Percentiles rank a stretch among this genome's conserved stretches.
These are phyloP conservation scores for Trichoderma polysporum DNA, from an alignment of 2,329 filamentous ascomycete species.

Conservation along the genomic window DNA sequence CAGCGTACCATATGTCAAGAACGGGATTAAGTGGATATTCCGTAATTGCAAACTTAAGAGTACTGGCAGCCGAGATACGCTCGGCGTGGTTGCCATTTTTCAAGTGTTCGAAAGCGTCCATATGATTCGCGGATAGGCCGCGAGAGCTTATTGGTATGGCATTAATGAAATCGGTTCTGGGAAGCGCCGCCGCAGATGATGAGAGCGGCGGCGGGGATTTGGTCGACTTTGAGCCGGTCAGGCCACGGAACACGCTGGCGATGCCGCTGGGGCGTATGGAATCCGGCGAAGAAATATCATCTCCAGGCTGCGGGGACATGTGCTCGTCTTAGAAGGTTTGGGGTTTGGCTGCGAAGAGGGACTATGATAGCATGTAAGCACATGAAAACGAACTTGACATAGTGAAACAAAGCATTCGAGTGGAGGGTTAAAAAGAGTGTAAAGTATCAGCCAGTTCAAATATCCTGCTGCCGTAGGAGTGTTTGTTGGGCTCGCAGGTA, in stretches of 20 bases:
- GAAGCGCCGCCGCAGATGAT: constrained; percentile 38
- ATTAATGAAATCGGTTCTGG: constrained; percentile 48
- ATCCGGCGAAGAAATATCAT: constrained; percentile 56
- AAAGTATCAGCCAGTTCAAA: not conserved
- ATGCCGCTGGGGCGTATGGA: constrained; percentile 56
- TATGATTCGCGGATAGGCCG: constrained; percentile 52
- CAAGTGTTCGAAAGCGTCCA: constrained; percentile 55
- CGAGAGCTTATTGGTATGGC: constrained; percentile 40
- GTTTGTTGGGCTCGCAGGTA: not conserved
- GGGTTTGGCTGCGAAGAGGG: constrained; percentile 15
- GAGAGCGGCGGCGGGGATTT: constrained; percentile 50
- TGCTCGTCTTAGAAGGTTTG: constrained; percentile 40
- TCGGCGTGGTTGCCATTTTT: constrained; percentile 53
- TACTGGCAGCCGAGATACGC: constrained; percentile 56
- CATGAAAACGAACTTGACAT: not conserved
- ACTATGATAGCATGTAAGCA: constrained; percentile 18
- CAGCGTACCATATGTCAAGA: constrained; percentile 64
- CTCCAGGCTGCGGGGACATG: constrained; percentile 62
- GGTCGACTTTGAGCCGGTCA: constrained; percentile 55
- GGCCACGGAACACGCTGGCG: constrained; percentile 62
- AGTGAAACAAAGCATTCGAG: not conserved
- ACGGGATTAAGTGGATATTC: constrained; percentile 61
- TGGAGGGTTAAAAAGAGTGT: not conserved
- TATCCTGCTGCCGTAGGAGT: not conserved
- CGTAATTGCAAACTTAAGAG: constrained; percentile 55